These are phyloP conservation scores for Thinopyrum elongatum DNA, from an alignment of 176 grass and related monocot genomes.

Conservation along the genomic window DNA sequence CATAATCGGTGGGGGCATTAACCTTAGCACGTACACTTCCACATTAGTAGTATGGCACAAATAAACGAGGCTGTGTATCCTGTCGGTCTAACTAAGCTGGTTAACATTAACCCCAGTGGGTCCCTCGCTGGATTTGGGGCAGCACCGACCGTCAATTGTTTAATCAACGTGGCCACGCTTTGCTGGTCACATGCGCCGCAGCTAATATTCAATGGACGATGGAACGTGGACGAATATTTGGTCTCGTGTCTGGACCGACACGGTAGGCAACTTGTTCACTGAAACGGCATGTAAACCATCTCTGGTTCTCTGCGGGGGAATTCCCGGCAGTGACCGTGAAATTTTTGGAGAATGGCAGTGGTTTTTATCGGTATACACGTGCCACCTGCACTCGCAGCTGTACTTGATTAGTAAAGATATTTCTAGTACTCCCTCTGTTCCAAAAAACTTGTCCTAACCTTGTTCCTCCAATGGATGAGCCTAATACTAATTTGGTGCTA, in stretches of 20 bases:
- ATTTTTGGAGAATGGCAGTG: background rate
- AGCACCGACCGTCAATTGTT: slow-evolving; percentile 19
- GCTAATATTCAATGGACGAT: background rate
- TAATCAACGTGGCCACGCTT: background rate
- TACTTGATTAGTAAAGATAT: background rate
- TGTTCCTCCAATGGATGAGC: too few species aligned
- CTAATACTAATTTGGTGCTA: too few species aligned
- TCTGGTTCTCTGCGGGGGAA: background rate
- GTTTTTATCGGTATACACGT: background rate
- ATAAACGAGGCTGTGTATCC: background rate
- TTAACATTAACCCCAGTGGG: background rate
- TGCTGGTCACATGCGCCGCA: slow-evolving; percentile 1
- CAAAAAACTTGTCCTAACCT: too few species aligned
- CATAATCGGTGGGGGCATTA: too few species aligned
- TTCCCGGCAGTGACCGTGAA: background rate
- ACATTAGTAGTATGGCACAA: background rate
- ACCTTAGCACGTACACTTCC: too few species aligned
- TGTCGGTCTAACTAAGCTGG: background rate
- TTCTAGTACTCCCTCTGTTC: too few species aligned
- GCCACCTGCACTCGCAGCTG: background rate
- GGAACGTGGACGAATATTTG: background rate
- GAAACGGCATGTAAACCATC: background rate
- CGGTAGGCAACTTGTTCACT: background rate
- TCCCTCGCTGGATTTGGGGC: slow-evolving; percentile 3
- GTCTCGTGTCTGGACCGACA: background rate